Conservation (phyloP, 2,329 filamentous ascomycete species). For the Venturia carpophila region DNA sequence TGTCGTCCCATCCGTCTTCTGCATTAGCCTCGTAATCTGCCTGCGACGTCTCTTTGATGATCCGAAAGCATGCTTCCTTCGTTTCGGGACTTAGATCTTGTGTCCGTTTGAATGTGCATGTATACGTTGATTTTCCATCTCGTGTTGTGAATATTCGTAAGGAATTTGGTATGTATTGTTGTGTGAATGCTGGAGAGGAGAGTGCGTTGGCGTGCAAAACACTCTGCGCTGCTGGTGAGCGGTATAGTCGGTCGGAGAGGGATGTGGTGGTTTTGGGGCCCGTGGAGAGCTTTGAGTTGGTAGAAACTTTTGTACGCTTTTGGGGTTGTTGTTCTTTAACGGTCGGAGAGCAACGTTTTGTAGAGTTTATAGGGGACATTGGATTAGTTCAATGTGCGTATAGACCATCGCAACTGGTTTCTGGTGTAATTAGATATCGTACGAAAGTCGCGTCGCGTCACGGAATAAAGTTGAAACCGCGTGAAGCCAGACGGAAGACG, state of each 20-base stretch:
- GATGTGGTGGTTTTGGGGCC: background rate
- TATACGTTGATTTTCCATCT: slow-evolving; percentile 12
- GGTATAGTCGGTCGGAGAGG: background rate
- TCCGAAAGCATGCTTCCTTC: slow-evolving; percentile 14
- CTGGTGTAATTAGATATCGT: background rate
- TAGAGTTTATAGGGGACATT: background rate
- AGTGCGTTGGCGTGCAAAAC: background rate
- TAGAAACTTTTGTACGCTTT: background rate
- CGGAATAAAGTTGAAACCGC: background rate
- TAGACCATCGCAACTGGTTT: background rate
- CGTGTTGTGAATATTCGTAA: background rate
- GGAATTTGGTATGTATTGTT: background rate
- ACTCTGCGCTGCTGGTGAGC: background rate
- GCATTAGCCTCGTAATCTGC: slow-evolving; percentile 12
- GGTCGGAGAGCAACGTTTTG: background rate
- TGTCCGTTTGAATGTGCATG: background rate
- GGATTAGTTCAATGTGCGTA: background rate
- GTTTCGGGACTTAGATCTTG: background rate
- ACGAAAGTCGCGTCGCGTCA: background rate
- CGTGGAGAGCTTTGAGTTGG: background rate
- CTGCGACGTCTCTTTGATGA: slow-evolving; percentile 14
- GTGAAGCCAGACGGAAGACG: slow-evolving; percentile 4
- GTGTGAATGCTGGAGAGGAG: background rate
- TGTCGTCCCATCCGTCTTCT: slow-evolving; percentile 15
- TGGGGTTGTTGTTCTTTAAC: background rate